Evolutionary conservation across 306 rosid genomes (phyloP).

Genomic region (Calophaca sinica): DNA sequence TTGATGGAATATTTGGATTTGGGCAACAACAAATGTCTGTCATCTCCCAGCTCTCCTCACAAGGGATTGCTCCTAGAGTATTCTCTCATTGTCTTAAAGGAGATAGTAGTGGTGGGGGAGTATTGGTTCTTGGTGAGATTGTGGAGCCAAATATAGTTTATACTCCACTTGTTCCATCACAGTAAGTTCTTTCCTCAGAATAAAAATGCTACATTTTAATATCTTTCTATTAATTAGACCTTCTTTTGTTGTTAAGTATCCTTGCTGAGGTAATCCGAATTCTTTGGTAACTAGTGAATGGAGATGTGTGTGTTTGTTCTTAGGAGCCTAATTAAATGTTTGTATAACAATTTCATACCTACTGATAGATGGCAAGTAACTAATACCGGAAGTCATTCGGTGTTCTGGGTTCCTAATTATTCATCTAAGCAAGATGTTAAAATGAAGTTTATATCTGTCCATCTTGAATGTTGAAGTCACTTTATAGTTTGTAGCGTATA

Average conservation of each 20-base stretch:
- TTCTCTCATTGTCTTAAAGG: constrained; percentile 98
- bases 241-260: constrained; percentile 2
- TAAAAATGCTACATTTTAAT: constrained; percentile 12
- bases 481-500: constrained; percentile 7
- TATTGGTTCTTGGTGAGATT: constrained; percentile 94
- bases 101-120: constrained; percentile 87
- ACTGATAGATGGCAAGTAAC: constrained; percentile 31
- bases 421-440: too few species aligned
- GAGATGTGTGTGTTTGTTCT: neutral
- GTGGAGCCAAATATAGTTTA: constrained; percentile 84
- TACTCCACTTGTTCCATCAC: constrained; percentile 87
- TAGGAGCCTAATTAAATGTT: constrained; percentile 17
- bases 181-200: constrained; percentile 63
- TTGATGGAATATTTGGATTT: constrained; percentile 95
- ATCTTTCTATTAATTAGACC: neutral
- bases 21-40: constrained; percentile 91
- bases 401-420: too few species aligned
- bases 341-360: neutral
- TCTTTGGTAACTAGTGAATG: constrained; percentile 4
- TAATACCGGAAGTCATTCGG: neutral
- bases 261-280: constrained; percentile 1
- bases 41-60: constrained; percentile 90
- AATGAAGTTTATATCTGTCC: neutral
- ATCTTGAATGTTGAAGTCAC: neutral
- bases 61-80: constrained; percentile 79